These are phyloP conservation scores for Syzygium syzygioides DNA, from an alignment of 441 rosid genomes.

Conservation along the genomic window DNA sequence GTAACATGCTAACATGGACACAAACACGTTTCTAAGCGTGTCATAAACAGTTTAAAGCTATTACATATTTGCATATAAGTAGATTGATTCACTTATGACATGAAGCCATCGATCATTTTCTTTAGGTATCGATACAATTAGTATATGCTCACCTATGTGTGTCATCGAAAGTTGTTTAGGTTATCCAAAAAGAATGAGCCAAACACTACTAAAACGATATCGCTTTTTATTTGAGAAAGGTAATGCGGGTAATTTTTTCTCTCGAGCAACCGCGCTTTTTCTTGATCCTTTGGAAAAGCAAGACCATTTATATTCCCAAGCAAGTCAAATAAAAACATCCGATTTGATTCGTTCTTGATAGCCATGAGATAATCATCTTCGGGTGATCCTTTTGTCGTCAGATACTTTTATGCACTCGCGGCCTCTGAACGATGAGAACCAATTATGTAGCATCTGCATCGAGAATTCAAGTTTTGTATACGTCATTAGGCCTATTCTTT, in stretches of 20 bases:
- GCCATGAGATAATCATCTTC: background rate
- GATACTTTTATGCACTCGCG: background rate
- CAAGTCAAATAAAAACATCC: no score
- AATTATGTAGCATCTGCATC: no score
- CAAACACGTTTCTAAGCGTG: background rate
- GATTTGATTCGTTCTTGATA: no score
- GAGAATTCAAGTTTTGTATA: no score
- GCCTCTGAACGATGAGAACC: background rate
- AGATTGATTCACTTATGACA: background rate
- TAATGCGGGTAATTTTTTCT: no score
- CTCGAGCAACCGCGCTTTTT: no score
- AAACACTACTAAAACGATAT: background rate
- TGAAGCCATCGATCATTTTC: background rate
- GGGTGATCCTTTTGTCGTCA: background rate
- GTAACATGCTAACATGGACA: background rate
- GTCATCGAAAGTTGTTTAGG: background rate
- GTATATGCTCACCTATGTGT: background rate
- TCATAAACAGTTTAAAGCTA: background rate
- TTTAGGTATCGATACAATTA: background rate
- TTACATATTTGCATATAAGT: background rate
- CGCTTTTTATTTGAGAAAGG: no score
- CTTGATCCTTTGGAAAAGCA: no score
- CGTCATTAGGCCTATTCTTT: no score
- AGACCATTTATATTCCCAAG: no score
- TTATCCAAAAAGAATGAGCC: background rate